Evolutionary conservation across 2,329 filamentous ascomycete species (phyloP).

Genomic region (Xylaria sp.): DNA sequence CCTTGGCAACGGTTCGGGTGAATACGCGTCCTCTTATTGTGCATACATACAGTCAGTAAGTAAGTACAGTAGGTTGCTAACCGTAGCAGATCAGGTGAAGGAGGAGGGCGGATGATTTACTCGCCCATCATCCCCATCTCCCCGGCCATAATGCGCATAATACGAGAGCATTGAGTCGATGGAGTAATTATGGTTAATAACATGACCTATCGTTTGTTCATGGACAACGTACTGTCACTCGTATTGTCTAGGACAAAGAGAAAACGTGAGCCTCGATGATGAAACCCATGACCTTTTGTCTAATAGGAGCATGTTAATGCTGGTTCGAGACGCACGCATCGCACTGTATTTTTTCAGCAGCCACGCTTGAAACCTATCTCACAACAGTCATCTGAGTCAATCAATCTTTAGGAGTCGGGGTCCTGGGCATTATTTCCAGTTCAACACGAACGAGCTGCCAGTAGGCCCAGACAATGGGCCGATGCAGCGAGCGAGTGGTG

Average conservation of each 20-base stretch:
- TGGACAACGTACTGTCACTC: background rate
- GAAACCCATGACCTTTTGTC: background rate
- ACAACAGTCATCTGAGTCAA: no score
- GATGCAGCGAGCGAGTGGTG: conserved; percentile 1
- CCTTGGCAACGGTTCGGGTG: no score
- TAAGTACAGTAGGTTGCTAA: no score
- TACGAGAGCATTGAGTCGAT: background rate
- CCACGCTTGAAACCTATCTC: background rate
- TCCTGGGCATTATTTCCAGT: no score
- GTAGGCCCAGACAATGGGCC: background rate
- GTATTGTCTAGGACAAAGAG: background rate
- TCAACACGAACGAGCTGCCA: no score
- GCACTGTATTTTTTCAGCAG: background rate
- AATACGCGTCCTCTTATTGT: no score
- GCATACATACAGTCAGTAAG: no score
- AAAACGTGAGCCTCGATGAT: background rate
- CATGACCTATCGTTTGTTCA: background rate
- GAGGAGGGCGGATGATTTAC: background rate
- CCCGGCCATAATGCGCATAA: background rate
- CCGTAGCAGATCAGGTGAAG: no score
- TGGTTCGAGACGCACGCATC: background rate
- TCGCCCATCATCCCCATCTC: background rate
- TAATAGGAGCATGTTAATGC: background rate
- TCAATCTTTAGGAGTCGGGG: no score
- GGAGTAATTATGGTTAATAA: background rate